Percentiles rank a stretch among this genome's conserved stretches.
phyloP scores from a whole-genome alignment of 2,329 filamentous ascomycete genomes.

The Ceratocystiopsis brevicomis region DNA sequence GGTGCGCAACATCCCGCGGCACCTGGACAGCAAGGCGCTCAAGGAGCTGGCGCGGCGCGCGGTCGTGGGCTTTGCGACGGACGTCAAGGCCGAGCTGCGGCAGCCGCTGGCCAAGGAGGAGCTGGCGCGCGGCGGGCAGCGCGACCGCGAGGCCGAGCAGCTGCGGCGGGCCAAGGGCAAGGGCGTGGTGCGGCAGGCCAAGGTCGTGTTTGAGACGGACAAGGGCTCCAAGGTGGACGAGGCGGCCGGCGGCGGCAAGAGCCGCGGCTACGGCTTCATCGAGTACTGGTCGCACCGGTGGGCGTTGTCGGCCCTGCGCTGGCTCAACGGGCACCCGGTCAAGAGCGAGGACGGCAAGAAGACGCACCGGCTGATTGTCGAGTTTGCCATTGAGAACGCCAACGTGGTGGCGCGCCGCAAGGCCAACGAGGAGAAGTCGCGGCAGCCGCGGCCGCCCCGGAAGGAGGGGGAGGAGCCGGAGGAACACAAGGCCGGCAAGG shows the following conservation, averaged over 20 bases:
- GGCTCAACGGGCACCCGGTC: conserved; percentile 63
- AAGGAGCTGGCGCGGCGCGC: conserved; percentile 82
- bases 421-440: conserved; percentile 34
- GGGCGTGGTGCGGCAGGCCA: conserved; percentile 76
- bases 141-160: conserved; percentile 64
- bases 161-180: conserved; percentile 66
- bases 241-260: conserved; percentile 44
- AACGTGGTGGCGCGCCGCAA: conserved; percentile 74
- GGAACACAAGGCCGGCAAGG: not conserved
- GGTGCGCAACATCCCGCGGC: conserved; percentile 74
- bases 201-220: conserved; percentile 79
- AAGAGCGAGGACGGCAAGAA: conserved; percentile 43
- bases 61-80: conserved; percentile 83
- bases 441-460: conserved; percentile 7
- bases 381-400: conserved; percentile 96
- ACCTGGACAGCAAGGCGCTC: conserved; percentile 66
- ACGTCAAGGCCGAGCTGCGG: conserved; percentile 63
- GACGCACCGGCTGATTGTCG: conserved; percentile 78
- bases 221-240: conserved; percentile 73
- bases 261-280: conserved; percentile 89
- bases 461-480: conserved; percentile 11
- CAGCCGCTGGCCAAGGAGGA: conserved; percentile 80
- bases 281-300: conserved; percentile 89
- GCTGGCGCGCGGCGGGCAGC: conserved; percentile 55
- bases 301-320: conserved; percentile 85